Percentiles rank a stretch among this genome's conserved stretches.
Conservation (phyloP, 352 stramenopile species). For the Pythium insidiosum region DNA sequence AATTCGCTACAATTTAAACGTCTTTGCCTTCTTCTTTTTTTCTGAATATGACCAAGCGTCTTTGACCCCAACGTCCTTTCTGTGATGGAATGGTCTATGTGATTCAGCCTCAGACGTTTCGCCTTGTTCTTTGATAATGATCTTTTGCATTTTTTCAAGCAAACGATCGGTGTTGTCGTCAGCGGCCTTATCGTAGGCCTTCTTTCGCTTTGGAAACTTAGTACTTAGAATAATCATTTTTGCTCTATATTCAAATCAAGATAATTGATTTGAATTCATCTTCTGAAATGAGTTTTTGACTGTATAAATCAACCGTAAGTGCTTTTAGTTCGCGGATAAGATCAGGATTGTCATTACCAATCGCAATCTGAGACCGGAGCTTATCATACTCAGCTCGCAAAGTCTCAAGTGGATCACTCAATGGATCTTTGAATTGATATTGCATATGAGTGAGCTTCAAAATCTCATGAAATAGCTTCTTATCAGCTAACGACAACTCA, state of each 20-base stretch:
- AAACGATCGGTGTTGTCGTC: not conserved
- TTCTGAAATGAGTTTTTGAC: slow-evolving; percentile 4
- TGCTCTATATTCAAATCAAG: slow-evolving; percentile 1
- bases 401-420: not conserved
- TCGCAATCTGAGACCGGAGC: not conserved
- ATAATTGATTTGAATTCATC: slow-evolving; percentile 6
- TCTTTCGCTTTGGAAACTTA: not conserved
- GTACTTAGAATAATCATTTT: not conserved
- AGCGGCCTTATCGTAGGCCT: not conserved
- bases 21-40: too few species aligned
- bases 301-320: slow-evolving; percentile 5
- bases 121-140: not conserved
- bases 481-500: slow-evolving; percentile 1
- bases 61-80: too few species aligned
- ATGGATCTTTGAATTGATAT: not conserved
- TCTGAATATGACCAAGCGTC: too few species aligned
- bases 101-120: too few species aligned
- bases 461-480: slow-evolving; percentile 5
- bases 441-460: slow-evolving; percentile 2
- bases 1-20: too few species aligned
- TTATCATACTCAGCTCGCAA: slow-evolving; percentile 9
- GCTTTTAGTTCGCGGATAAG: slow-evolving; percentile 6
- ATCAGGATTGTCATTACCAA: slow-evolving; percentile 8
- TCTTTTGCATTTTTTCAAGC: not conserved
- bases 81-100: too few species aligned